Base-by-base conservation (phyloP, 257 asterid species). In the Forsythia viridissima region DNA sequence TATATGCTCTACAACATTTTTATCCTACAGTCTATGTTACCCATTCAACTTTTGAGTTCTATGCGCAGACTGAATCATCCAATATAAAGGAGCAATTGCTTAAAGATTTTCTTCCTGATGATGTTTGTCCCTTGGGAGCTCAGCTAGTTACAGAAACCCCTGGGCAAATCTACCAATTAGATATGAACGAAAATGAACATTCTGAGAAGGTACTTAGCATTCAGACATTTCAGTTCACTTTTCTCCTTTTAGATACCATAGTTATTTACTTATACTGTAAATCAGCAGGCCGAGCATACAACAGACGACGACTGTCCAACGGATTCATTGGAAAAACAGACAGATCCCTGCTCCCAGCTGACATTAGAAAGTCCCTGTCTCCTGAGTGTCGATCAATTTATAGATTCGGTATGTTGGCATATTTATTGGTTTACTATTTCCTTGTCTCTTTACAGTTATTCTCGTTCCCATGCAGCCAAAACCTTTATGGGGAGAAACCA, bases 41-140 rank as follows among this genome's bases (percentile, higher is more conserved):
- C 37, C 72, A 63, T 52, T 57, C 78, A 72, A 79, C 73, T 73
- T 30, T 48, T 70, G 67, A 68, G 52, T 46, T 81, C 70, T 76
- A 44, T 84, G 15, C 75, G 82, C 88, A 92, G 97, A 86, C 82
- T 30, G 92, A 92, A 52, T 67, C 85, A 69, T 80, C 86, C 78
- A 81, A 74, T 85, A 77, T 90, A 34, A 88, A 90, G 79, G 88
- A 87, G 61, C 89, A 89, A 77, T 76, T 92, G 84, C 91, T 92
- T 83, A 85, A 84, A 80, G 92, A 90, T 71, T 92, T 92, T 84
- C 78, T 85, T 82, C 96, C 97, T 70, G 97, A 92, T 85, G 94
- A 92, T 83, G 84, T 81, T 71, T 90, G 89, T 82, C 95, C 91
- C 30, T 78, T 90, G 89, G 93, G 93, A 81, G 82, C 92, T 80